Evolutionary conservation across 1,139 yeast species (phyloP), one percentile per base, ranked within the genome.

Genomic region (Zygoascus meyerae): DNA sequence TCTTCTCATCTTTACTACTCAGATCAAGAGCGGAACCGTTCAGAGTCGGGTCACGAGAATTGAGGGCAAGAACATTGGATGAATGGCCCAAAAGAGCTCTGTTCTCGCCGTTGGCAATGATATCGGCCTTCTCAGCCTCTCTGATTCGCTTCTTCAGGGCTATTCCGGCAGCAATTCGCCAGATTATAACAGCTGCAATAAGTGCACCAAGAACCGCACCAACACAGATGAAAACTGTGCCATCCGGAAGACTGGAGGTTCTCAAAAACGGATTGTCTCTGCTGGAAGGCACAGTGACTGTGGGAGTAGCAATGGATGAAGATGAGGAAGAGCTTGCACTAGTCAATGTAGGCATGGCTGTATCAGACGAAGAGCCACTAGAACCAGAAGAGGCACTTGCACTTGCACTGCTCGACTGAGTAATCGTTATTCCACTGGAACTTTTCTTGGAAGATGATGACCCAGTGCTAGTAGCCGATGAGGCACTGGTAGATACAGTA

Each of bases 221-320:
- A 28, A 84, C 83, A 0, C 86, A 85, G 51, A 86, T 85, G 64
- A 85, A 86, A 2, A 86, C 89, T 0, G 92, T 82, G 1, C 95
- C 95, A 45, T 76, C 72, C 1, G 87, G 85, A 45, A 73, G 70
- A 31, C 60, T 63, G 10, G 77, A 68, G 44, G 71, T 65, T 52
- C 74, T 64, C 33, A 86, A 71, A 59, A 74, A 81, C 9, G 95
- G 95, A 63, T 85, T 85, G 39, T 62, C 58, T 34, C 71, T 71
- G 26, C 60, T 58, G 28, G 80, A 67, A 0, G 95, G 95, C 3
- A 85, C 83, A 1, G 77, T 69, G n/a, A 83, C 72, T 0, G 75
- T 58, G 0, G 89, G 87, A 0, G 81, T 74, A 10, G 81, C 53
- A 2, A 56, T 47, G 4, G 50, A 46, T 12, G 52, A 46, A 33